These are phyloP conservation scores for Eimeria tenella DNA, from an alignment of 169 alveolate species.

Conservation along the genomic window DNA sequence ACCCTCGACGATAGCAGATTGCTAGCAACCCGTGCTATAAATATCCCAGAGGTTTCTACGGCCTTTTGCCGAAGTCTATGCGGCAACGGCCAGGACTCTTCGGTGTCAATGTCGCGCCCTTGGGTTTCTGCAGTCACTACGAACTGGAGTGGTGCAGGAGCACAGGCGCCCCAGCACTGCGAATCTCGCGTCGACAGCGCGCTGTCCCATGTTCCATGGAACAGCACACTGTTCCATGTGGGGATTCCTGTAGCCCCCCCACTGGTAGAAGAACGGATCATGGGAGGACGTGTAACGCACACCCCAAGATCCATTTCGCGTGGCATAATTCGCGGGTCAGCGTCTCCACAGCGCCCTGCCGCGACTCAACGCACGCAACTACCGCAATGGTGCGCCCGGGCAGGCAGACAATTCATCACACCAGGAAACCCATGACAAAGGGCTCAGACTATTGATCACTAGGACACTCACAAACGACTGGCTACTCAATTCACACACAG, in stretches of 20 bases:
- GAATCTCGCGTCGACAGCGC: too few species aligned
- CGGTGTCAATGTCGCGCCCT: constrained; percentile 48
- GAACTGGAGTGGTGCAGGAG: constrained; percentile 40
- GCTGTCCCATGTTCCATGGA: background rate
- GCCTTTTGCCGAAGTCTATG: background rate
- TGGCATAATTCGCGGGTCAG: constrained; percentile 36
- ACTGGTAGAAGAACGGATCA: background rate
- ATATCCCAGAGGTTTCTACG: constrained; percentile 74
- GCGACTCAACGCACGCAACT: constrained; percentile 68
- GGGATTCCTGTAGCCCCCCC: background rate
- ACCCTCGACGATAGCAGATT: too few species aligned
- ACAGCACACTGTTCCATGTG: background rate
- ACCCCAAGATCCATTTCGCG: background rate
- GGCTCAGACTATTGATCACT: too few species aligned
- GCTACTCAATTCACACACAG: too few species aligned
- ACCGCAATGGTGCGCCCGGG: background rate
- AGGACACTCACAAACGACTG: too few species aligned
- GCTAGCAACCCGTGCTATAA: background rate
- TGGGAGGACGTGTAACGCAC: constrained; percentile 1
- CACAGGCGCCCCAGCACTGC: constrained; percentile 23
- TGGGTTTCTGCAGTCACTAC: constrained; percentile 58
- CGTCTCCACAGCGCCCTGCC: background rate
- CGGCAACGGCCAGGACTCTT: constrained; percentile 68
- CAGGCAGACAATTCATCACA: too few species aligned
- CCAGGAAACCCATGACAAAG: too few species aligned